Evolutionary conservation across 2,329 filamentous ascomycete species (phyloP), one percentile per base, ranked within the genome.

Genomic region (Ophiognomonia clavigignenti-juglandacearum): DNA sequence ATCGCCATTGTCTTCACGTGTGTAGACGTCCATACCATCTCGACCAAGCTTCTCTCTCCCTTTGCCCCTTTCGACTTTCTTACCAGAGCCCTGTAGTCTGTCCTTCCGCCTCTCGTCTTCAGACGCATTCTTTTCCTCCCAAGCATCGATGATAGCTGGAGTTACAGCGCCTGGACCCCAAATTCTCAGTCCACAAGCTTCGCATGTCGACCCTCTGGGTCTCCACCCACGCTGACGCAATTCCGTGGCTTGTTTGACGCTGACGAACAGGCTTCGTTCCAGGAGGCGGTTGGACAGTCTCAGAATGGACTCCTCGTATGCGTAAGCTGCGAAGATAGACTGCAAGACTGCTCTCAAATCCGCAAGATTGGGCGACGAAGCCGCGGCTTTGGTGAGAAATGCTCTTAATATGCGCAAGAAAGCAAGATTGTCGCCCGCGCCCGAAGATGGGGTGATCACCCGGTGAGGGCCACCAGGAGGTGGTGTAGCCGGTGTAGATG

Each of bases 261-360:
- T 85, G 34, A 86, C 79, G 59, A 97, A 98, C 6, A 96, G 75
- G 58, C 93, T 93, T 56, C 89, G 85, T 53, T 95, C 91, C 0
- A 98, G 74, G 47, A 98, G 82, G 4, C 85, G 78, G 62, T 92
- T 95, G 1, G 93, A 89, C 3, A 98, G 78, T 2, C 79, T 76
- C 18, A 98, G 76, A 14, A 98, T 87, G 0, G 87, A 91, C 63
- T 92, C 88, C 64, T 98, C 93, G 62, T 97, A 96, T 0, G 90
- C 85, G 62, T 98, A 98, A 0, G 93, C 92, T 0, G 92, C 83
- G 67, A 98, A 97, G 46, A 98, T 92, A 11, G 91, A 93, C 1
- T 82, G 74, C 2, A 98, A 77, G 1, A 97, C 91, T 6, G 80
- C 80, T 37, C 93, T 85, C 3, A 98, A 76, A 61, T 97, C 90